phyloP scores from a whole-genome alignment of 2,329 filamentous ascomycete species.

The Penicillium sp. region DNA sequence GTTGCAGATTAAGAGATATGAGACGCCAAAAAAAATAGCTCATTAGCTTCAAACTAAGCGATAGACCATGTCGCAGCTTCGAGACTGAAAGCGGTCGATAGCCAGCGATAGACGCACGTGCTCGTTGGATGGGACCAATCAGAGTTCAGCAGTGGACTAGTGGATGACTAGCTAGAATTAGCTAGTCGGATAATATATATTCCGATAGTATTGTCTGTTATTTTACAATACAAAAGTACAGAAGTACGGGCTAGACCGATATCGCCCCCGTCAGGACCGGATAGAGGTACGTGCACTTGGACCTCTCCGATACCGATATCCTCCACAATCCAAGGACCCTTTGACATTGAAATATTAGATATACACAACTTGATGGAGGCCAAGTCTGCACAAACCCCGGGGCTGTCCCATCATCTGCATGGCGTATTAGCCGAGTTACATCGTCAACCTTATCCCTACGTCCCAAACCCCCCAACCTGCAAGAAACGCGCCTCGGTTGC shows the following conservation, averaged over 20 bases:
- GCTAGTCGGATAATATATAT: slow-evolving; percentile 4
- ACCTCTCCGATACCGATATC: background rate
- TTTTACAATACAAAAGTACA: background rate
- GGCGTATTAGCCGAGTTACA: slow-evolving; percentile 35
- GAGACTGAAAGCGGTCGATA: slow-evolving; percentile 5
- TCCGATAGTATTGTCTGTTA: background rate
- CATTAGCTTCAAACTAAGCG: background rate
- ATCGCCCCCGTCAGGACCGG: background rate
- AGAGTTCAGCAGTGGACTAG: background rate
- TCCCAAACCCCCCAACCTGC: slow-evolving; percentile 49
- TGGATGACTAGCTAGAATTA: background rate
- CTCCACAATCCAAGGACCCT: background rate
- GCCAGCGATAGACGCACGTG: slow-evolving; percentile 15
- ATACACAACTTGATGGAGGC: background rate
- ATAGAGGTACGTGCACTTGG: background rate
- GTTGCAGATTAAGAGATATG: background rate
- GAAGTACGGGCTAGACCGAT: slow-evolving; percentile 3
- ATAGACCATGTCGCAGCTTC: background rate
- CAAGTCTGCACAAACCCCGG: background rate
- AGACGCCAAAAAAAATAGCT: background rate
- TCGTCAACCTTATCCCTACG: slow-evolving; percentile 43
- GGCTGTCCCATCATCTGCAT: slow-evolving; percentile 32
- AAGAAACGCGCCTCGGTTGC: slow-evolving; percentile 66
- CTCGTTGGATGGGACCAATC: background rate
- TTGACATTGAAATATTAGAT: background rate